Percentiles rank a stretch among this genome's conserved stretches.
These are phyloP conservation scores for Phytophthora sp. DNA, from an alignment of 352 stramenopile genomes.

Conservation along the genomic window DNA sequence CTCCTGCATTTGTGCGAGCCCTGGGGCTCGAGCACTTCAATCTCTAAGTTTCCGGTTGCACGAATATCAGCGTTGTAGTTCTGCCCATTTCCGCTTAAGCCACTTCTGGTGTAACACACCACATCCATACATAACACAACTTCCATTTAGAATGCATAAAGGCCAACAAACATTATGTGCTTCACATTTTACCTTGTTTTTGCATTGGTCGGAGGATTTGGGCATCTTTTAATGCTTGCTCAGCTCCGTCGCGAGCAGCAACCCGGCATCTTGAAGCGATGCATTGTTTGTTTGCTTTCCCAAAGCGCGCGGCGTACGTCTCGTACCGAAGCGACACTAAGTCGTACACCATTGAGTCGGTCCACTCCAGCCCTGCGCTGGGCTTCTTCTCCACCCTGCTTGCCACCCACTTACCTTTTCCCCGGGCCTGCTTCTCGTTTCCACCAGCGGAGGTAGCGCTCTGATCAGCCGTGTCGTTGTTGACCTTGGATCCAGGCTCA, in stretches of 20 bases:
- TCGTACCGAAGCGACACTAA: conserved; percentile 15
- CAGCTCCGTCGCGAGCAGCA: conserved; percentile 12
- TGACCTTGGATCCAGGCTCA: no score
- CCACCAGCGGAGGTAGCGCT: no score
- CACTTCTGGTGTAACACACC: no score
- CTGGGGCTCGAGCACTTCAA: conserved; percentile 4
- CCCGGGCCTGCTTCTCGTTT: no score
- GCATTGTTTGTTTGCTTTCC: conserved; percentile 15
- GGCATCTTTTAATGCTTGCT: conserved; percentile 3
- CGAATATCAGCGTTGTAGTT: conserved; percentile 3
- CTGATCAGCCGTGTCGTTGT: no score
- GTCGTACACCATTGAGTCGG: conserved; percentile 9
- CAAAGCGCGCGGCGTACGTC: conserved; percentile 11
- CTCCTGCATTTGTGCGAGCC: conserved; percentile 3
- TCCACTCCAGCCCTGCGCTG: conserved; percentile 11
- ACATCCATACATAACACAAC: not conserved
- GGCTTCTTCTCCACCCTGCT: not conserved
- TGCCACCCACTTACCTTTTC: not conserved
- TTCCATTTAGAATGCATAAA: not conserved
- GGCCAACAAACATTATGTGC: not conserved
- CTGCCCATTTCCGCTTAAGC: conserved; percentile 15
- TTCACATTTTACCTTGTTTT: conserved; percentile 5
- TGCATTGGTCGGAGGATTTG: conserved; percentile 6
- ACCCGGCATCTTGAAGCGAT: not conserved
- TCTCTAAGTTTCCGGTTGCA: conserved; percentile 5